A percentile compares a stretch with the other conserved stretches of the same genome.
These are phyloP conservation scores for Sugiyamaella pinicola DNA, from an alignment of 1,139 yeast genomes.

Conservation along the genomic window DNA sequence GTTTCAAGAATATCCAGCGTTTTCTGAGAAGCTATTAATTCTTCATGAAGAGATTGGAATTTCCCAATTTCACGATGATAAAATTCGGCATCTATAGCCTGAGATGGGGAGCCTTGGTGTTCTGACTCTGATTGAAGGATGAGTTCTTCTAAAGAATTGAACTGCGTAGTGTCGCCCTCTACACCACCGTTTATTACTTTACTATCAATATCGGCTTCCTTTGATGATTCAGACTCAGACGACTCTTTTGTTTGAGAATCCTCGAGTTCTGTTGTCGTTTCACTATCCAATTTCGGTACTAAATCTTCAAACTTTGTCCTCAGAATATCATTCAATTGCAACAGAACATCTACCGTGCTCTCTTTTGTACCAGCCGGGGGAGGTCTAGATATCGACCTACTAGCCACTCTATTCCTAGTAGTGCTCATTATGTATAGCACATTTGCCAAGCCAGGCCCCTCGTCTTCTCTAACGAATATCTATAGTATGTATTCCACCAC, in stretches of 20 bases:
- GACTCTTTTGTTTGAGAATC: not conserved
- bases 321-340: constrained; percentile 25
- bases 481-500: no score
- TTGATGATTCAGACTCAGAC: no score
- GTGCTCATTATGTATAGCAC: constrained; percentile 6
- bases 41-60: constrained; percentile 44
- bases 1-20: constrained; percentile 45
- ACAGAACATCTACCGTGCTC: constrained; percentile 16
- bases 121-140: not conserved
- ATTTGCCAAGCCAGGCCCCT: not conserved
- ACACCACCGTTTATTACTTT: not conserved
- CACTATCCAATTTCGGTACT: constrained; percentile 22
- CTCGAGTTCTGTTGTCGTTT: not conserved
- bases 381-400: constrained; percentile 18
- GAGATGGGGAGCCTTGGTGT: not conserved
- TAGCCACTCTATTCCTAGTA: constrained; percentile 8
- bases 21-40: constrained; percentile 47
- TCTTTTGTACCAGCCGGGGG: constrained; percentile 15
- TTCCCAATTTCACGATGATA: constrained; percentile 33
- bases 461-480: no score
- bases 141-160: constrained; percentile 11
- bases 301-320: constrained; percentile 25
- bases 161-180: not conserved
- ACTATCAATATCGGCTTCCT: not conserved
- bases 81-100: constrained; percentile 4